phyloP scores from a whole-genome alignment of 352 stramenopile species.

The Pythium aquatile region DNA sequence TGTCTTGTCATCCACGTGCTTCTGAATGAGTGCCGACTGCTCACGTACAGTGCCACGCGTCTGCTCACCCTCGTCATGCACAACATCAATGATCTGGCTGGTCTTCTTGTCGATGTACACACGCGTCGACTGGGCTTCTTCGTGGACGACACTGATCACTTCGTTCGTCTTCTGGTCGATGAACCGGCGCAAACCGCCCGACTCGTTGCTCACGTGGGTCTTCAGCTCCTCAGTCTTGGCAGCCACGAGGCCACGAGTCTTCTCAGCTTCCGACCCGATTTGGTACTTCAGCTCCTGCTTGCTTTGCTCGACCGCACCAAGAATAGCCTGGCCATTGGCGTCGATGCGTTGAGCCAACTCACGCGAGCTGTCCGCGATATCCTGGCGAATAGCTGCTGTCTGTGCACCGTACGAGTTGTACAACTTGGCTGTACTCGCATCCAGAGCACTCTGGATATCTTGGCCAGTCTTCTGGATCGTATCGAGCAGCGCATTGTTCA shows the following conservation, averaged over 20 bases:
- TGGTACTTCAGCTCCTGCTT: slow-evolving; percentile 17
- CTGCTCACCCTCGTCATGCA: slow-evolving; percentile 2
- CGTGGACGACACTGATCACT: slow-evolving; percentile 6
- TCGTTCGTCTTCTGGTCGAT: slow-evolving; percentile 10
- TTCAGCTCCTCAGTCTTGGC: slow-evolving; percentile 10
- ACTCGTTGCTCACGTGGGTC: slow-evolving; percentile 6
- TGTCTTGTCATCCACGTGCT: slow-evolving; percentile 12
- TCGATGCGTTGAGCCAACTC: background rate
- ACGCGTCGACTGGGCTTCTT: slow-evolving; percentile 5
- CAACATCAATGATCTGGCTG: slow-evolving; percentile 5
- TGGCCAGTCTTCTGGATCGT: background rate
- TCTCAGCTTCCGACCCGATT: slow-evolving; percentile 15
- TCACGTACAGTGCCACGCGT: background rate
- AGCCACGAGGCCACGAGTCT: slow-evolving; percentile 2
- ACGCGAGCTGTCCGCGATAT: slow-evolving; percentile 5
- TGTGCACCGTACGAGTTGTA: slow-evolving; percentile 1
- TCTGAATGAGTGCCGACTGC: slow-evolving; percentile 6
- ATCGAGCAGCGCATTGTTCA: background rate
- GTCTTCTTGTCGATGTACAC: slow-evolving; percentile 1
- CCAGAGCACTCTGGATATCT: background rate
- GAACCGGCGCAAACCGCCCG: background rate
- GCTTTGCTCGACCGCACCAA: slow-evolving; percentile 10
- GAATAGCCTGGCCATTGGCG: background rate
- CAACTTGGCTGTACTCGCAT: slow-evolving; percentile 4
- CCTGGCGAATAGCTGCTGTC: background rate